Base-by-base conservation (phyloP, 306 rosid genomes). In the Dalbergia cochinchinensis region DNA sequence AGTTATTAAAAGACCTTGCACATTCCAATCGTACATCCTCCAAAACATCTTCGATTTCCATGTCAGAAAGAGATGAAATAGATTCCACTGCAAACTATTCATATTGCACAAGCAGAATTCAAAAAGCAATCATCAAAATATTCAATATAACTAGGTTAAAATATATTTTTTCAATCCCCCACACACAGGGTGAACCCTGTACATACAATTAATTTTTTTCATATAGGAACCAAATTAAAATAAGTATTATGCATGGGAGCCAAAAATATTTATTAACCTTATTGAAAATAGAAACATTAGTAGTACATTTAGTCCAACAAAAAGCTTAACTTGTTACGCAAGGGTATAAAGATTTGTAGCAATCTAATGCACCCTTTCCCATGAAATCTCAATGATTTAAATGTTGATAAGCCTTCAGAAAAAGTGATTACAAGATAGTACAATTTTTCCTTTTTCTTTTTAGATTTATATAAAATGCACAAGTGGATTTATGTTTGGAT, bases 1-100 rank as follows among this genome's bases (percentile, higher is more conserved):
- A 79, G 62, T 45, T 82, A 61, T 85, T 77, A 10, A 37, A 48
- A 87, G 73, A 95, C 98, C 99, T 93, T 82, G 96, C 88, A 88
- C 99, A 95, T 84, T 95, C 99, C 86, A 88, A 78, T 35, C 99
- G 96, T 72, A 95, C 81, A 77, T 95, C 99, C 86, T 89, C 96
- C 84, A 91, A 78, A 73, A 90, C 79, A 72, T 95, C 97, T 80
- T 88, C 89, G 3, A 86, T 82, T 70, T 80, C 91, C 73, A 81
- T 63, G 83, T 88, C 94, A n/a, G 94, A 85, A 42, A 88, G 76
- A 65, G 83, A 75, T 1, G 71, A 69, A 37, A 93, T 55, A 72
- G 71, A 74, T 75, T 89, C 98, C 72, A 53, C 65, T 78, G 87
- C 80, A 65, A 93, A 88, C 99, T 93, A 70, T 41, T 65, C 73